Percentiles rank a stretch among this genome's conserved stretches.
These are phyloP conservation scores for Candida incommunis DNA, from an alignment of 805 yeast genomes.

Conservation along the genomic window DNA sequence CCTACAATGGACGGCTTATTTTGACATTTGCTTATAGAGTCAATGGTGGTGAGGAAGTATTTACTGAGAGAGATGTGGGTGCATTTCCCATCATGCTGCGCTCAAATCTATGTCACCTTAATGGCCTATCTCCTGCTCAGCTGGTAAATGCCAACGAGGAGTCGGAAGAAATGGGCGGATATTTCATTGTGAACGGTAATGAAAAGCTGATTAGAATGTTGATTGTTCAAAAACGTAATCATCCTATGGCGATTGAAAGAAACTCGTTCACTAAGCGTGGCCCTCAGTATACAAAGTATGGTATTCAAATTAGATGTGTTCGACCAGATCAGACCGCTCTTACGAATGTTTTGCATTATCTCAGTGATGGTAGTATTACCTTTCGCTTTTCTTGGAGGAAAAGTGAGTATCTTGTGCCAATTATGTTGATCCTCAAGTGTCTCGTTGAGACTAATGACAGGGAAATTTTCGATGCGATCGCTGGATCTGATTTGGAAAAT, in stretches of 20 bases:
- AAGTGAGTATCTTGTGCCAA: slow-evolving; percentile 90
- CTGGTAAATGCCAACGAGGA: slow-evolving; percentile 74
- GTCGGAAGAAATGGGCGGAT: slow-evolving; percentile 92
- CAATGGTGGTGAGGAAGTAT: slow-evolving; percentile 70
- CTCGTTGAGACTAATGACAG: slow-evolving; percentile 82
- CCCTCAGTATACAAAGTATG: slow-evolving; percentile 71
- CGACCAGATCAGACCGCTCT: slow-evolving; percentile 97
- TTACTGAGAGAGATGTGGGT: slow-evolving; percentile 82
- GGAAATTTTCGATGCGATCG: slow-evolving; percentile 91
- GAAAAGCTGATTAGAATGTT: slow-evolving; percentile 94
- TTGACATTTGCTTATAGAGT: slow-evolving; percentile 75
- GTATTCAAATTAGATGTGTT: slow-evolving; percentile 88
- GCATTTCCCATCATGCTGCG: slow-evolving; percentile 82
- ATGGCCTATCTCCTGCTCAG: slow-evolving; percentile 68
- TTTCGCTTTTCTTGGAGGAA: slow-evolving; percentile 96
- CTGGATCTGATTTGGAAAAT: slow-evolving; percentile 74
- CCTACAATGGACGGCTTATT: slow-evolving; percentile 68
- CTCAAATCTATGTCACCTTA: slow-evolving; percentile 83
- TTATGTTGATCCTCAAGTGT: slow-evolving; percentile 82
- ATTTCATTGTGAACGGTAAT: slow-evolving; percentile 90
- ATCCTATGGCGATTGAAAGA: slow-evolving; percentile 94
- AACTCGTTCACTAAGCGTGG: slow-evolving; percentile 94
- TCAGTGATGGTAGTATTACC: slow-evolving; percentile 90
- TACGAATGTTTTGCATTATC: slow-evolving; percentile 91
- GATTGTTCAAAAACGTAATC: slow-evolving; percentile 94